Base-by-base conservation (phyloP, 495 filamentous ascomycete species). In the Cryomyces minteri region DNA sequence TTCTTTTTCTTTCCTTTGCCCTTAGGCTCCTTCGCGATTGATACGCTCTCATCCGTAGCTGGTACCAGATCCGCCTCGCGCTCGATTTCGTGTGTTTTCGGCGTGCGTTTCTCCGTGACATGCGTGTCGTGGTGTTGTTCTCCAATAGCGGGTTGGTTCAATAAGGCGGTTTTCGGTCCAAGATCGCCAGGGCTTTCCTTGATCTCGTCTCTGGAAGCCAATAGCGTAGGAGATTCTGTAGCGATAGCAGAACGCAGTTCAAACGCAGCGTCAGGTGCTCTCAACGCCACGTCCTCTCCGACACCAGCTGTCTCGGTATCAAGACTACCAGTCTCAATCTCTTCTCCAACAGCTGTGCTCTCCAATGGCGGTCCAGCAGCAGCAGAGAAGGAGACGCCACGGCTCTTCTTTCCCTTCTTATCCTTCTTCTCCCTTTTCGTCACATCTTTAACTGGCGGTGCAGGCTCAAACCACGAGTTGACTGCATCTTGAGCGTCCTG, bases 371-470 rank as follows among this genome's bases (percentile, higher is more conserved):
- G n/a, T 45, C 43, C n/a, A 39, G 43, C 10, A 25, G n/a, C 33
- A 39, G 33, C 8, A 44, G 31, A 44, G 42, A 25, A 25, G 18
- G 18, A 25, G 2, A 25, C 18, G 18, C 18, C 18, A 25, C 18
- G 18, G 18, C 18, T 25, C 18, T 25, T 32, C 36, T 45, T 49
- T 4, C 45, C 43, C 37, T 57, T 57, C 50, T 60, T 58, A 1
- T 30, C 54, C 44, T 56, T 60, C 40, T 56, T 56, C 5, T 44
- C 52, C 40, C 57, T 59, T 46, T 59, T 60, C 6, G 43, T 12
- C 9, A 37, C 34, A 12, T 37, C 8, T 9, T 12, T 3, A 9
- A 37, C 12, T 9, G 34, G 12, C 34, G 34, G 34, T 9, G 34
- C 34, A 9, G 34, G 34, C 12, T 37, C 31, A 37, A 39, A 37